Conservation (phyloP, 768 basidiomycete species). For the Sarcodon aspratus region DNA sequence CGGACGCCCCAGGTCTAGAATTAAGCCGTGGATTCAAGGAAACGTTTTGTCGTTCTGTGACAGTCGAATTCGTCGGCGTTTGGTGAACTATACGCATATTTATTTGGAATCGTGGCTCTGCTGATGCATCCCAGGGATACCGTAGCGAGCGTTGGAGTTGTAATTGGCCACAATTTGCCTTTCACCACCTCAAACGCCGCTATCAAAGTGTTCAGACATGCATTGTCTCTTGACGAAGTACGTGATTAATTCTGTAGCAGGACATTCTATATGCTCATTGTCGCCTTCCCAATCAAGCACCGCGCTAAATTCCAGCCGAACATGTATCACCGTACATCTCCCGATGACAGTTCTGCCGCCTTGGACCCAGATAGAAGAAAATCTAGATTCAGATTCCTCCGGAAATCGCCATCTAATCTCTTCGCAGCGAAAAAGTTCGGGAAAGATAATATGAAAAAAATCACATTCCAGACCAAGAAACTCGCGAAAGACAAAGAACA, state of each 20-base stretch:
- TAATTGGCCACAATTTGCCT: conserved; percentile 50
- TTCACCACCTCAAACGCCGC: conserved; percentile 52
- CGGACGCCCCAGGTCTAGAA: conserved; percentile 28
- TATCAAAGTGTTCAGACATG: conserved; percentile 68
- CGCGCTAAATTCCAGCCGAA: conserved; percentile 60
- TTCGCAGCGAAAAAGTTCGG: too few relatives aligned
- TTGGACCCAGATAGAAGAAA: too few relatives aligned
- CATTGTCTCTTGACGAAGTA: conserved; percentile 69
- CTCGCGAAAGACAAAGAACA: too few relatives aligned
- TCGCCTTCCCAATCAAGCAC: conserved; percentile 25
- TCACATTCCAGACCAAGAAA: too few relatives aligned
- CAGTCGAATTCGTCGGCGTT: conserved; percentile 71
- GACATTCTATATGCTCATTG: not conserved
- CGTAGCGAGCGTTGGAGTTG: conserved; percentile 60
- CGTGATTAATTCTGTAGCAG: conserved; percentile 5
- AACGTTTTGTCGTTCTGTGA: conserved; percentile 56
- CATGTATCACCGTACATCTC: conserved; percentile 38
- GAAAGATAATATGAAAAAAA: too few relatives aligned
- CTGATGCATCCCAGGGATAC: conserved; percentile 46
- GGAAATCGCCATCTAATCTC: too few relatives aligned
- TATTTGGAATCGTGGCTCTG: not conserved
- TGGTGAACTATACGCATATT: conserved; percentile 25
- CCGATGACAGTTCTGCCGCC: conserved; percentile 6
- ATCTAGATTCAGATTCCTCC: too few relatives aligned
- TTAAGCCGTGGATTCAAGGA: conserved; percentile 60